Conservation (phyloP, 2,329 filamentous ascomycete species). For the Sarocladium brachiariae region DNA sequence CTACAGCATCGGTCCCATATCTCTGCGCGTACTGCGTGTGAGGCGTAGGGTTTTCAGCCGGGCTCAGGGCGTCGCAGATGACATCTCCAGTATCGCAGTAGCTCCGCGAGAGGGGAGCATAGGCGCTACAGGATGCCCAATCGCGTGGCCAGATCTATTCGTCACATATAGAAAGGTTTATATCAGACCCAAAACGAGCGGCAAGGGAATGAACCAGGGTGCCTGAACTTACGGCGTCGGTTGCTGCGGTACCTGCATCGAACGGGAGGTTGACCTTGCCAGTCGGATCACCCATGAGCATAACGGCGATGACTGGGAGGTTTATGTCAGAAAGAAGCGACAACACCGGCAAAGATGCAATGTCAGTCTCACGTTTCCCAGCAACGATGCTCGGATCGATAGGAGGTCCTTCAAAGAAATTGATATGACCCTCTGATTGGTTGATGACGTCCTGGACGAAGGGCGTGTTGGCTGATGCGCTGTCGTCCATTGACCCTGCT, state of each 20-base stretch:
- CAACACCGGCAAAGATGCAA: neutral
- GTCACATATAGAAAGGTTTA: neutral
- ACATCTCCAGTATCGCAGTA: neutral
- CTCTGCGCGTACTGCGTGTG: neutral
- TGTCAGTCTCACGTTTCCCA: neutral
- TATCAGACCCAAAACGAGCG: neutral
- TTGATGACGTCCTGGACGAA: neutral
- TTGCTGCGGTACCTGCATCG: neutral
- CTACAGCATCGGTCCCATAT: neutral
- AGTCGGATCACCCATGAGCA: slow-evolving; percentile 4
- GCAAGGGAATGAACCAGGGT: neutral
- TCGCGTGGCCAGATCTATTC: neutral
- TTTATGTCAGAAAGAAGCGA: neutral
- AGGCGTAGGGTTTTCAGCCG: neutral
- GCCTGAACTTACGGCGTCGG: neutral
- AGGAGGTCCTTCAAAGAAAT: neutral
- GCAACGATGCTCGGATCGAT: neutral
- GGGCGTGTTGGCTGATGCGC: neutral
- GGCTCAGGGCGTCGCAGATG: neutral
- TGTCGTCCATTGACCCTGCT: neutral
- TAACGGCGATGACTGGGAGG: neutral
- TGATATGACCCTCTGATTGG: neutral
- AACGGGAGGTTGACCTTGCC: neutral
- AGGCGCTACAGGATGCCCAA: neutral
- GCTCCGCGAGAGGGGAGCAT: neutral